phyloP scores from a whole-genome alignment of 129 eudicot genomes.

The Arctium minus region DNA sequence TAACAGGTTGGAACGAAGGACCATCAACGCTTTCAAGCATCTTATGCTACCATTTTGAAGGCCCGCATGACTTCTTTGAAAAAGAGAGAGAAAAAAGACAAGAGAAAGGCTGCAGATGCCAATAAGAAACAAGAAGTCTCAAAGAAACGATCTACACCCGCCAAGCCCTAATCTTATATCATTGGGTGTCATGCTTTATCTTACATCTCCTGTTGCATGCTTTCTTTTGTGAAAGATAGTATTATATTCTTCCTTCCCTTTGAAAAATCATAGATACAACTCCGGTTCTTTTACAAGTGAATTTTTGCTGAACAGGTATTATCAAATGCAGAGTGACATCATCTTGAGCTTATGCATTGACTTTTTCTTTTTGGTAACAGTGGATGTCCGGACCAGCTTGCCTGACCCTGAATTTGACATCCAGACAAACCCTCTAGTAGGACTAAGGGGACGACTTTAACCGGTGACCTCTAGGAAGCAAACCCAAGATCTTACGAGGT shows the following conservation, averaged over 20 bases:
- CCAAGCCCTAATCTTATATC: slow-evolving; percentile 25
- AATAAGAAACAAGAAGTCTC: slow-evolving; percentile 50
- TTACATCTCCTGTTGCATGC: slow-evolving; percentile 1
- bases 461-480: background rate
- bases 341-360: background rate
- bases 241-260: slow-evolving; percentile 9
- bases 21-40: slow-evolving; percentile 96
- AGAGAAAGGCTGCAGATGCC: slow-evolving; percentile 63
- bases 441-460: background rate
- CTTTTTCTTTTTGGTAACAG: background rate
- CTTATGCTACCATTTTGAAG: slow-evolving; percentile 79
- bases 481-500: background rate
- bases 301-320: slow-evolving; percentile 17
- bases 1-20: slow-evolving; percentile 75
- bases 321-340: background rate
- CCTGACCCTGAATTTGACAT: background rate
- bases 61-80: slow-evolving; percentile 89
- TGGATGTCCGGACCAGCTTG: background rate
- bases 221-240: slow-evolving; percentile 6
- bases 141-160: slow-evolving; percentile 42
- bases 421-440: background rate
- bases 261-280: slow-evolving; percentile 15
- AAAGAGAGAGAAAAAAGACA: slow-evolving; percentile 90
- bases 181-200: background rate
- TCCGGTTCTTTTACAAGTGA: slow-evolving; percentile 6